These are phyloP conservation scores for Pythium folliculosum DNA, from an alignment of 352 stramenopile genomes.

Conservation along the genomic window DNA sequence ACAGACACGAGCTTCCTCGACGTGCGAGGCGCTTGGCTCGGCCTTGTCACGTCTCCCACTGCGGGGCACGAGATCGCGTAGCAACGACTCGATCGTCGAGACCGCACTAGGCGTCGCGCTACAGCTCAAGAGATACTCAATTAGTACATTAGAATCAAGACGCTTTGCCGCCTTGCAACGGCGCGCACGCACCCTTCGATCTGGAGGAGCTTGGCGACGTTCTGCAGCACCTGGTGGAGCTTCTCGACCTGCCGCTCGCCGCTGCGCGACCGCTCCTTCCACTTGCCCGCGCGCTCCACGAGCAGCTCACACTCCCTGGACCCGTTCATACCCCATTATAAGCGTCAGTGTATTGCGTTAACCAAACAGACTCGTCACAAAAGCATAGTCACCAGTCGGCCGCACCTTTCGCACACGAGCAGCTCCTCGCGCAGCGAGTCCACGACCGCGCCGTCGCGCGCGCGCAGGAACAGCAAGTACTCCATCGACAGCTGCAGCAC, in stretches of 20 bases:
- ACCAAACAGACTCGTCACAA: too few relatives aligned
- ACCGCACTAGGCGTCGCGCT: constrained; percentile 60
- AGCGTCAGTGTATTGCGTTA: background rate
- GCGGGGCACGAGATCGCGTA: constrained; percentile 43
- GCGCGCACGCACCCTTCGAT: constrained; percentile 67
- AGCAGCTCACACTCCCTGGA: constrained; percentile 52
- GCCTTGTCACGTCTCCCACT: constrained; percentile 3
- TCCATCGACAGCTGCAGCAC: constrained; percentile 76
- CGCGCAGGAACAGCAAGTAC: constrained; percentile 71
- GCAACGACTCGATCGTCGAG: constrained; percentile 54
- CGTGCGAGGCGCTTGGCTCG: background rate
- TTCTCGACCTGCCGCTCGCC: constrained; percentile 69
- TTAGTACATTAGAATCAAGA: too few relatives aligned
- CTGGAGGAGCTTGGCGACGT: constrained; percentile 71
- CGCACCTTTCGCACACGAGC: constrained; percentile 33
- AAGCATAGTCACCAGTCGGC: too few relatives aligned
- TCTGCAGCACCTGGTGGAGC: constrained; percentile 75
- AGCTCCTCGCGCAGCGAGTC: constrained; percentile 58
- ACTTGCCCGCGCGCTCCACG: constrained; percentile 43
- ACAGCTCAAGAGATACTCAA: too few relatives aligned
- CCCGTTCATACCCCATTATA: too few relatives aligned
- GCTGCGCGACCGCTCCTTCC: constrained; percentile 49
- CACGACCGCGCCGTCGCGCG: constrained; percentile 51
- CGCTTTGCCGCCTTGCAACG: too few relatives aligned
- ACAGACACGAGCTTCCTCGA: constrained; percentile 58